A percentile compares a stretch with the other conserved stretches of the same genome.
Evolutionary conservation across 1,284 basidiomycete species (phyloP).

Genomic region (Hypsizygus ulmarius): DNA sequence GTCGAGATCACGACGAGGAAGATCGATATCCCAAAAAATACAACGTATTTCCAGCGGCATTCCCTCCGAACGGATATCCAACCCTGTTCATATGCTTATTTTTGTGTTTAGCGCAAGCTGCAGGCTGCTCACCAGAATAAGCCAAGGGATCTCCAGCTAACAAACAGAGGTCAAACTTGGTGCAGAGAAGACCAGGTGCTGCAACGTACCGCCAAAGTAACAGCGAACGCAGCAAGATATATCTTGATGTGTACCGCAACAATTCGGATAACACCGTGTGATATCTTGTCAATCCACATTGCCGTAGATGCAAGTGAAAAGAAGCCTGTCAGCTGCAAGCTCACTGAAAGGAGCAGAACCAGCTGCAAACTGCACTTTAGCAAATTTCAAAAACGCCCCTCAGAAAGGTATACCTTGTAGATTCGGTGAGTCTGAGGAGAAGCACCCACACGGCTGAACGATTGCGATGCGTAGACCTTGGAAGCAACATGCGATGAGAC

Average conservation of each 20-base stretch:
- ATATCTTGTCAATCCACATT: conserved; percentile 54
- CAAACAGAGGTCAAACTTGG: background rate
- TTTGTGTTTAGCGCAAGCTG: background rate
- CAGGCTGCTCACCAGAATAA: conserved; percentile 35
- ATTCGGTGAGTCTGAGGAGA: conserved; percentile 42
- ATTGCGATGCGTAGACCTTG: conserved; percentile 47
- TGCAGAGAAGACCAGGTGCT: background rate
- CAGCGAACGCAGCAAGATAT: conserved; percentile 41
- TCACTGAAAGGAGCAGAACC: conserved; percentile 47
- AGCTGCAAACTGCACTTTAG: conserved; percentile 29
- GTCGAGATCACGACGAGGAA: conserved; percentile 40
- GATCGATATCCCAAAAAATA: conserved; percentile 43
- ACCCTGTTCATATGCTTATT: conserved; percentile 34
- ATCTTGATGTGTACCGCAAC: conserved; percentile 33
- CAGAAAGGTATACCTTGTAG: conserved; percentile 38
- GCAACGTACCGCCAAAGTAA: conserved; percentile 40
- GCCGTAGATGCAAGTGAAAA: conserved; percentile 47
- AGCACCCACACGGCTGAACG: conserved; percentile 52
- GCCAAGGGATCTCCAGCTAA: conserved; percentile 49
- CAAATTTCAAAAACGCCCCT: conserved; percentile 1
- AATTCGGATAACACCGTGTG: conserved; percentile 29
- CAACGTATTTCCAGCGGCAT: conserved; percentile 36
- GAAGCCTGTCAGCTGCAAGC: conserved; percentile 50
- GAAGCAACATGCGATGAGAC: background rate
- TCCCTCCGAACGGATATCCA: conserved; percentile 49